Percentiles rank a stretch among this genome's conserved stretches.
Conservation (phyloP, 2,329 filamentous ascomycete genomes). For the Cordyceps cateniannulata region DNA sequence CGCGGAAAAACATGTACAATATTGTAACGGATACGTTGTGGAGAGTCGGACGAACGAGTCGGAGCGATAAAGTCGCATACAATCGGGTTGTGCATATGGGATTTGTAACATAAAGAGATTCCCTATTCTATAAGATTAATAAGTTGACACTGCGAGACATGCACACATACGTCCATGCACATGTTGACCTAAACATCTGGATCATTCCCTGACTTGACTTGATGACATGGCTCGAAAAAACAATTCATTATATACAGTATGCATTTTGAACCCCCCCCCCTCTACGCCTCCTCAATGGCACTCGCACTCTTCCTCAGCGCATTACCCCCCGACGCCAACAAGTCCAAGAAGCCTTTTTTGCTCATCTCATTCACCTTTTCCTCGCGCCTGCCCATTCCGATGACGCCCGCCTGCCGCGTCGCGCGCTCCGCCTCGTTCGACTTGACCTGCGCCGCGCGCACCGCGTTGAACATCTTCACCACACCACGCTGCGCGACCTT, state of each 20-base stretch:
- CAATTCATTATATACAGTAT: constrained; percentile 12
- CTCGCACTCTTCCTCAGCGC: constrained; percentile 50
- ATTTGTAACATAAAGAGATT: constrained; percentile 7
- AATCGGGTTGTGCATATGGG: not conserved
- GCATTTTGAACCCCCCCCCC: not conserved
- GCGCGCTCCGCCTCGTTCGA: constrained; percentile 69
- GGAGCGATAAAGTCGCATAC: not conserved
- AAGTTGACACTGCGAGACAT: not conserved
- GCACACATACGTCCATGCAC: not conserved
- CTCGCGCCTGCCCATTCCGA: constrained; percentile 74
- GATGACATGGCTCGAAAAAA: constrained; percentile 5
- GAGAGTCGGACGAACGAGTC: not conserved
- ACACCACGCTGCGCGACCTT: constrained; percentile 92
- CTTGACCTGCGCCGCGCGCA: constrained; percentile 85
- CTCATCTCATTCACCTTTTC: constrained; percentile 93
- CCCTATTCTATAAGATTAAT: constrained; percentile 2
- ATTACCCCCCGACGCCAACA: constrained; percentile 66
- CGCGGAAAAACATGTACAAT: constrained; percentile 6
- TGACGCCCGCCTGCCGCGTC: constrained; percentile 62
- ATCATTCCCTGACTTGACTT: constrained; percentile 8
- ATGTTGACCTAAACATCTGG: not conserved
- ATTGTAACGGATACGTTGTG: constrained; percentile 3
- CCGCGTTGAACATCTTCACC: constrained; percentile 92
- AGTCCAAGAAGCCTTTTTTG: constrained; percentile 89
- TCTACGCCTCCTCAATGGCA: constrained; percentile 49